Percentiles rank a stretch among this genome's conserved stretches.
phyloP scores from a whole-genome alignment of 2,329 filamentous ascomycete genomes.

The Colletotrichum neosansevieriae region DNA sequence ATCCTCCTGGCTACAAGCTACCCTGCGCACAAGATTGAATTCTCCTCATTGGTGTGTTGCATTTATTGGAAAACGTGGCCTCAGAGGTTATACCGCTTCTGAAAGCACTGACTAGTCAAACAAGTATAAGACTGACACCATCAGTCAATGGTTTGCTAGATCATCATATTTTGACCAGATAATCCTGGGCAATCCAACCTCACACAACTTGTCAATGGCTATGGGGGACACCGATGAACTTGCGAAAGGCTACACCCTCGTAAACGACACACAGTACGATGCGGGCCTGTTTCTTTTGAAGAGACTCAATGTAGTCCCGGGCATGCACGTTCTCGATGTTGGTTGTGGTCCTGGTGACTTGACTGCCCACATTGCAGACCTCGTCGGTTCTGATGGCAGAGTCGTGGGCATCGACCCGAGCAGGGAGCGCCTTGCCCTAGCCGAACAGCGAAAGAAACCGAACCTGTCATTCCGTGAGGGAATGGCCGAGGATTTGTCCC shows the following conservation, averaged over 20 bases:
- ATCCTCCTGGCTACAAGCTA: no score
- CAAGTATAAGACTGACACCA: no score
- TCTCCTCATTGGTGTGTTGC: no score
- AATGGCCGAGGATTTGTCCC: conserved; percentile 53
- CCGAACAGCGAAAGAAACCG: not conserved
- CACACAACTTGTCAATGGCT: not conserved
- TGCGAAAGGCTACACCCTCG: conserved; percentile 22
- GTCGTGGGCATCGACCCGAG: conserved; percentile 22
- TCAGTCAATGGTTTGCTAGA: no score
- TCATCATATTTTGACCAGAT: no score
- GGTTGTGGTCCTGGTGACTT: conserved; percentile 27
- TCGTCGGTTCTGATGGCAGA: conserved; percentile 8
- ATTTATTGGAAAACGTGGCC: no score
- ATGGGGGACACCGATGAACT: conserved; percentile 16
- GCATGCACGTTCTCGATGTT: conserved; percentile 31
- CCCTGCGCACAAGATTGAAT: no score
- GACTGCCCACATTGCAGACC: conserved; percentile 24
- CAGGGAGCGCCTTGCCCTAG: conserved; percentile 21
- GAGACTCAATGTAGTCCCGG: conserved; percentile 1
- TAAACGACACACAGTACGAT: conserved; percentile 13
- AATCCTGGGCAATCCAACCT: no score
- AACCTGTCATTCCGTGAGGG: conserved; percentile 21
- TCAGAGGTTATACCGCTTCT: no score
- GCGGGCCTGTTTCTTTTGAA: conserved; percentile 23
- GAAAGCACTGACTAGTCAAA: no score